Base-by-base conservation (phyloP, 495 filamentous ascomycete species). In the Aspergillus kassunensis region DNA sequence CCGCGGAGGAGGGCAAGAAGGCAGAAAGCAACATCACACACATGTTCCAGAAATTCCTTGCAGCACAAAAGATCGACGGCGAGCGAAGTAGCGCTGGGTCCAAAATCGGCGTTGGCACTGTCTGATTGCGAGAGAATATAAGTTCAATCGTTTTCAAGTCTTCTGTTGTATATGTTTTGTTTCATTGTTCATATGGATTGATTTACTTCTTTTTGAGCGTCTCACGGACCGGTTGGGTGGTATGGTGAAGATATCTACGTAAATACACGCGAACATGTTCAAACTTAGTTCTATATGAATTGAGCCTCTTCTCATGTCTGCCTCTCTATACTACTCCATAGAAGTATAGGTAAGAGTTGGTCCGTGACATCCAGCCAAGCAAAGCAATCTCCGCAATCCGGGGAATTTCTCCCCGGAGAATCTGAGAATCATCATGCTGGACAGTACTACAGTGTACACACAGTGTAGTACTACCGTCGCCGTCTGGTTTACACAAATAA, bases 31-130 rank as follows among this genome's bases (percentile, higher is more conserved):
- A 74, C 48, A 76, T 76, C 56, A 70, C 70, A 2, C 61, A 70
- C 42, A 76, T 76, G 73, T 76, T 76, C 67, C 70, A 76, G 63
- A 70, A 63, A 53, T 76, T 73, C 59, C 49, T 76, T 25, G 73
- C 71, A 20, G 66, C 70, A 24, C 73, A 69, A 53, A 68, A 71
- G 53, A 30, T 63, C 15, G 57, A 49, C 12, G 35, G 53, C 36
- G 64, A 72, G 39, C 63, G 63, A 61, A 67, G 64, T 68, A 62
- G 54, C 40, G 64, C 64, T 55, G 62, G 62, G 19, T 67, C 68
- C 12, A 74, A 72, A 61, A 69, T 60, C 57, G 69, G 67, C 11
- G 70, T 74, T 19, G 71, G 67, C 24, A 75, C 66, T 40, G 24
- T 20, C 19, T 63, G 45, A 49, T 23, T 9, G 15, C 9, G 6